Base-by-base conservation (phyloP, 2,329 filamentous ascomycete species). In the Neofusicoccum kwambonambiense region DNA sequence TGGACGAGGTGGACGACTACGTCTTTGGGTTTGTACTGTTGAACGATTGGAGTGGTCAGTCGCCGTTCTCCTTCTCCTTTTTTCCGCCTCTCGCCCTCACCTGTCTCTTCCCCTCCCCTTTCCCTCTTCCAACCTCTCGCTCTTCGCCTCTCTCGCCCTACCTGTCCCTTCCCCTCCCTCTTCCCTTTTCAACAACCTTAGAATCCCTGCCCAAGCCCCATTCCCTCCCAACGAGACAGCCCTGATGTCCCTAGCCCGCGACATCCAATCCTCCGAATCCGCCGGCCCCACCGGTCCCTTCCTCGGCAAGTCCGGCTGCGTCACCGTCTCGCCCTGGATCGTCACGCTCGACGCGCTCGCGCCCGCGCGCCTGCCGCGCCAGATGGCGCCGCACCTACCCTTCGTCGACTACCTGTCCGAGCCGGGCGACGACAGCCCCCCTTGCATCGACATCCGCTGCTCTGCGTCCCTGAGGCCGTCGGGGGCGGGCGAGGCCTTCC, bases 11-110 rank as follows among this genome's bases (percentile, higher is more conserved):
- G 0, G 75, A 78, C 13, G 79, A 85, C 0, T 83, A 88, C 68
- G 85, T 89, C 12, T 89, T 89, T 70, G 87, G 87, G 0, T 77
- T 87, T 17, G 82, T 87, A 0, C 73, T 89, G 42, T 69, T 89
- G 12, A 89, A 89, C 67, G 86, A 89, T 66, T 89, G 87, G 87
- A 83, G 66, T 22, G 58, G 58, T 62, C 12, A 50, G 58, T 51
- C 13, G 13, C 2, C 12, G 5, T 12, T 22, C 45, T 49, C 8
- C 27, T 27, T 27, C 1, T 9, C 13, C 9, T 1, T 17, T 3
- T 19, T 5, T 8, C 13, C 19, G 3, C 19, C 19, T 19, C 19
- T 19, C 19, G 19, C 19, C 2, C 19, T 19, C 19, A 19, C 19
- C 19, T 19, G 19, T 19, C 19, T 19, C 19, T 19, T 19, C 56